Conservation (phyloP, 768 basidiomycete genomes). For the Saitozyma sp. region DNA sequence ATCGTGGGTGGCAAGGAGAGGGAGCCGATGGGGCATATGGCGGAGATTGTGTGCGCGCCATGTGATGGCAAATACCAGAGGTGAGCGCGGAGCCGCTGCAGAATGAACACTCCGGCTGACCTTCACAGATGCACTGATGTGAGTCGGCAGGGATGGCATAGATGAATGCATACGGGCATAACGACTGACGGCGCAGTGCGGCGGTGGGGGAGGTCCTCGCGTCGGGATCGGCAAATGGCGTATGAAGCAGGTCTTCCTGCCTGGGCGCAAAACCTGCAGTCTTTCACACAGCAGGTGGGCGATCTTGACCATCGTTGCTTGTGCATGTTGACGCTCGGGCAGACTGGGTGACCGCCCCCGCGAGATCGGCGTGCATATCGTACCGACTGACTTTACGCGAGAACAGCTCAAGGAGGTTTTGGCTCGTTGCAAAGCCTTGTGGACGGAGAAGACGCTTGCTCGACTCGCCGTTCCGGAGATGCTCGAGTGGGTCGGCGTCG, state of each 20-base stretch:
- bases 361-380: slow-evolving; percentile 48
- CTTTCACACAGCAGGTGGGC: slow-evolving; percentile 46
- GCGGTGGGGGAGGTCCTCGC: slow-evolving; percentile 51
- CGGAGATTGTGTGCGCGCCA: slow-evolving; percentile 39
- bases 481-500: slow-evolving; percentile 38
- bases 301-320: not conserved
- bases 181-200: slow-evolving; percentile 24
- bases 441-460: slow-evolving; percentile 48
- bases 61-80: slow-evolving; percentile 48
- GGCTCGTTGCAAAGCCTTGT: slow-evolving; percentile 37
- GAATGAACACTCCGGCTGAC: no score
- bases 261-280: slow-evolving; percentile 50
- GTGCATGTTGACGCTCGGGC: slow-evolving; percentile 8
- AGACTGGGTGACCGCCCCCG: slow-evolving; percentile 43
- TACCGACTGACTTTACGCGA: slow-evolving; percentile 38
- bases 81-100: not conserved
- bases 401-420: slow-evolving; percentile 47
- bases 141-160: no score
- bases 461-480: slow-evolving; percentile 48
- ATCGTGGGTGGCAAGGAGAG: slow-evolving; percentile 25
- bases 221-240: slow-evolving; percentile 53
- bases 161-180: slow-evolving; percentile 1
- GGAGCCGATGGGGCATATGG: slow-evolving; percentile 24
- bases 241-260: slow-evolving; percentile 50
- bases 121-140: slow-evolving; percentile 24